phyloP scores from a whole-genome alignment of 495 filamentous ascomycete species.

The Neurospora africana region DNA sequence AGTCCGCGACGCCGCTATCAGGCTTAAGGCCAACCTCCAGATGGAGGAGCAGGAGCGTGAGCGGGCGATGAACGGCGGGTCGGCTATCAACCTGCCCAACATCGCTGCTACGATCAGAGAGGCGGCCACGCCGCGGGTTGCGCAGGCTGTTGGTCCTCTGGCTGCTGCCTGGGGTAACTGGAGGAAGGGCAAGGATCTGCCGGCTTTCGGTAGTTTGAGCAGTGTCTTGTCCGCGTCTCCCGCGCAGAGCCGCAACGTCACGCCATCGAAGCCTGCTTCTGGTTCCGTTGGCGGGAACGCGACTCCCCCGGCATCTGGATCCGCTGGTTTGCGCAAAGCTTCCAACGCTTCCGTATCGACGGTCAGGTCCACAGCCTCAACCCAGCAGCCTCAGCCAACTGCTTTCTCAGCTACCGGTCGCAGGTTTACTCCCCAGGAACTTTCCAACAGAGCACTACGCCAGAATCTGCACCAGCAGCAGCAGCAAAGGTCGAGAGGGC shows the following conservation, averaged over 20 bases:
- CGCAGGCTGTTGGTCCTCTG: constrained; percentile 65
- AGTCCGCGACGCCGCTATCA: constrained; percentile 82
- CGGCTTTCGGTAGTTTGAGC: constrained; percentile 32
- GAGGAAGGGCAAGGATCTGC: constrained; percentile 68
- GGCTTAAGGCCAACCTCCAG: constrained; percentile 84
- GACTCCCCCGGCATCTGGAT: constrained; percentile 66
- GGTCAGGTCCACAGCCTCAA: constrained; percentile 11
- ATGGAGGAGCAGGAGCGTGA: constrained; percentile 97
- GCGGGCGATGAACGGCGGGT: constrained; percentile 46
- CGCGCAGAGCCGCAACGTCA: constrained; percentile 35
- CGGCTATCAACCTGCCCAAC: constrained; percentile 41
- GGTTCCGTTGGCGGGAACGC: constrained; percentile 59
- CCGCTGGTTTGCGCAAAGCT: neutral
- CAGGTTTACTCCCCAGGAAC: constrained; percentile 37
- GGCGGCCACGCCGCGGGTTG: constrained; percentile 65
- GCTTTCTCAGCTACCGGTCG: constrained; percentile 43
- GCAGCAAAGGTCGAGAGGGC: constrained; percentile 14
- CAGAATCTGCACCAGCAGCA: neutral
- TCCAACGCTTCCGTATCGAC: neutral
- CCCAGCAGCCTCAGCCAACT: constrained; percentile 39
- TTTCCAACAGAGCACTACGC: constrained; percentile 30
- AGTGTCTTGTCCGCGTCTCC: constrained; percentile 25
- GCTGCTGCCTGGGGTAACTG: constrained; percentile 61
- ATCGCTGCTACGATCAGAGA: constrained; percentile 42
- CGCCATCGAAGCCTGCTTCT: constrained; percentile 49